Conservation (phyloP, 2,329 filamentous ascomycete genomes). For the Monosporascus sp. region DNA sequence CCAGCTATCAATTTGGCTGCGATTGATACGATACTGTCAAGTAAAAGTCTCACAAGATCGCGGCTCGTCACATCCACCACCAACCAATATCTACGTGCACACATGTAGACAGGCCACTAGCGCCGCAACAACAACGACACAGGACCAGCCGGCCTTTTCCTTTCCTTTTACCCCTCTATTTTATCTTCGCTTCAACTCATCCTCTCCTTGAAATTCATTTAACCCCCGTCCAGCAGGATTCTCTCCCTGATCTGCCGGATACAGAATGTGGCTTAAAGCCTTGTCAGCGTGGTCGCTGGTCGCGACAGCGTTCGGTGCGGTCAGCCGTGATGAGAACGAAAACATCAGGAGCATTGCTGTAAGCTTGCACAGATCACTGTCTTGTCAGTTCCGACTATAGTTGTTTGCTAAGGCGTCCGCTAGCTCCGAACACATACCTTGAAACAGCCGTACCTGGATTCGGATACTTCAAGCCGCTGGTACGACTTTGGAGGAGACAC, state of each 20-base stretch:
- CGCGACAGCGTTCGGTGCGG: slow-evolving; percentile 33
- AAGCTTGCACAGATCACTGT: slow-evolving; percentile 24
- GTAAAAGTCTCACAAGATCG: slow-evolving; percentile 2
- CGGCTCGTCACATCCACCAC: slow-evolving; percentile 8
- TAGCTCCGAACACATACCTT: slow-evolving; percentile 86
- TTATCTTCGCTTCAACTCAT: slow-evolving; percentile 5
- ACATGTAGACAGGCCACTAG: slow-evolving; percentile 5
- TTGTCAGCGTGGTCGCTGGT: slow-evolving; percentile 30
- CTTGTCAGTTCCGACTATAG: not conserved
- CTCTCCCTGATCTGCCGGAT: slow-evolving; percentile 5
- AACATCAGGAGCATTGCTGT: slow-evolving; percentile 62
- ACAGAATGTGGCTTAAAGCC: slow-evolving; percentile 22
- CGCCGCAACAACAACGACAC: slow-evolving; percentile 13
- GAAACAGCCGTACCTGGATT: slow-evolving; percentile 90
- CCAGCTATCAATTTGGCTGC: slow-evolving; percentile 21
- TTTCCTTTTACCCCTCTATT: slow-evolving; percentile 8
- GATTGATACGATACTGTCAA: slow-evolving; percentile 8
- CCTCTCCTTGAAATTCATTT: slow-evolving; percentile 9
- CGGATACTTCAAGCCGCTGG: slow-evolving; percentile 97
- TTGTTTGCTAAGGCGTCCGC: slow-evolving; percentile 7
- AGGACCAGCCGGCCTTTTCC: slow-evolving; percentile 5
- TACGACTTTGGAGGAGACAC: slow-evolving; percentile 98
- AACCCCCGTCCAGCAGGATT: slow-evolving; percentile 5
- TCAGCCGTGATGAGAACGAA: slow-evolving; percentile 39
- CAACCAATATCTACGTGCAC: not conserved